Conservation (phyloP, 257 asterid species). For the Verbena officinalis region DNA sequence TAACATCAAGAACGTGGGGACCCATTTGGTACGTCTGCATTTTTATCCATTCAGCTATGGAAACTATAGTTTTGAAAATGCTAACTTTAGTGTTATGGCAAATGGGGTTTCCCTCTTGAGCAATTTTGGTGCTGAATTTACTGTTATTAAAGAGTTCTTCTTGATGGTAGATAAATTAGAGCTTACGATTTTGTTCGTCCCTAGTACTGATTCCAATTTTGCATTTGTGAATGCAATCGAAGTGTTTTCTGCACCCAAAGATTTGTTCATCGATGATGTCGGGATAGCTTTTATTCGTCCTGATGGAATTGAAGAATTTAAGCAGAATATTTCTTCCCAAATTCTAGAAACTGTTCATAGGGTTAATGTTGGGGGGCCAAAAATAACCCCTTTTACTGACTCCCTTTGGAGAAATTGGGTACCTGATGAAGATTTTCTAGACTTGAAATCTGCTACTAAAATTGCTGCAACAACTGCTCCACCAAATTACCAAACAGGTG, state of each 20-base stretch:
- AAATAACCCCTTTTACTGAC: conserved; percentile 73
- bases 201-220: conserved; percentile 42
- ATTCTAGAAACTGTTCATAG: conserved; percentile 72
- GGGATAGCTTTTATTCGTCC: conserved; percentile 52
- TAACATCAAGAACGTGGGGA: conserved; percentile 51
- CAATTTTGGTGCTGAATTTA: conserved; percentile 35
- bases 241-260: conserved; percentile 66
- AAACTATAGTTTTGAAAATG: conserved; percentile 44
- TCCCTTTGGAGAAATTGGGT: conserved; percentile 83
- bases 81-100: conserved; percentile 54
- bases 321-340: conserved; percentile 59
- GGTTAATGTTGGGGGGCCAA: conserved; percentile 78
- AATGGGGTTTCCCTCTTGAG: conserved; percentile 52
- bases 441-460: conserved; percentile 67
- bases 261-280: conserved; percentile 59
- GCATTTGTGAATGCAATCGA: conserved; percentile 78
- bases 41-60: conserved; percentile 58
- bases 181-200: conserved; percentile 58
- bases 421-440: conserved; percentile 71
- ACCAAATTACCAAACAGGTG: conserved; percentile 66
- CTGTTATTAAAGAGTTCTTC: conserved; percentile 58
- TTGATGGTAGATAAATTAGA: conserved; percentile 48
- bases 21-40: conserved; percentile 77
- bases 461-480: conserved; percentile 47
- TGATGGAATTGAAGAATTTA: conserved; percentile 53